Conservation (phyloP, 148 eudicot species). For the Silene conica region DNA sequence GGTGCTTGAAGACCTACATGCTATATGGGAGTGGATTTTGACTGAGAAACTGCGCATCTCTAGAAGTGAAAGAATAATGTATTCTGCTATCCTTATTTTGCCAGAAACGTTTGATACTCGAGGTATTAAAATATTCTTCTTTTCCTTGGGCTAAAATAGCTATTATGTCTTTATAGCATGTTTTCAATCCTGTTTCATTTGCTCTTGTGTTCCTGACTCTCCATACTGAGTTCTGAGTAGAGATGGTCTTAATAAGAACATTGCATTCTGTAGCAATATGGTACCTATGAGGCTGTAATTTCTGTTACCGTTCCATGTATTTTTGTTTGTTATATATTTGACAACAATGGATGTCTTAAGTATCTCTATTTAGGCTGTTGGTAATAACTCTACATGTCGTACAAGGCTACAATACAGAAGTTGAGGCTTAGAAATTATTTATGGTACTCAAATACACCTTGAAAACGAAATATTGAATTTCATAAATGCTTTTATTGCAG, state of each 20-base stretch:
- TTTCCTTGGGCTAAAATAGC: background rate
- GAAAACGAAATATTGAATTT: constrained; percentile 6
- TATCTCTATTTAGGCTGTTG: constrained; percentile 8
- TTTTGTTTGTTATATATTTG: constrained; percentile 2
- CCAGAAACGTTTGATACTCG: constrained; percentile 94
- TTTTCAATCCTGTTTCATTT: background rate
- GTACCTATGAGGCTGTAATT: background rate
- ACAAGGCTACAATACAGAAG: background rate
- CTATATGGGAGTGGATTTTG: constrained; percentile 97
- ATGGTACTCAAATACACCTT: background rate
- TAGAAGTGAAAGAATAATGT: constrained; percentile 58
- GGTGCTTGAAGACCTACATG: constrained; percentile 85
- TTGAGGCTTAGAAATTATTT: background rate
- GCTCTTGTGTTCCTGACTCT: background rate
- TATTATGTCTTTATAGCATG: background rate
- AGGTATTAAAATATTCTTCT: constrained; percentile 46
- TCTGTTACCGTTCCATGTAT: background rate
- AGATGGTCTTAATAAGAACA: background rate
- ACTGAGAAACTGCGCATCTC: constrained; percentile 70
- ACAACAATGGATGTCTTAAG: background rate
- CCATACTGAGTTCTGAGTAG: background rate
- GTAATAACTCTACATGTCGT: constrained; percentile 1
- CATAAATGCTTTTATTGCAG: constrained; percentile 42
- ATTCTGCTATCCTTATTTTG: constrained; percentile 79
- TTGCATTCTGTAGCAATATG: constrained; percentile 3